These are phyloP conservation scores for Boletus edulis DNA, from an alignment of 768 basidiomycete species.

Conservation along the genomic window DNA sequence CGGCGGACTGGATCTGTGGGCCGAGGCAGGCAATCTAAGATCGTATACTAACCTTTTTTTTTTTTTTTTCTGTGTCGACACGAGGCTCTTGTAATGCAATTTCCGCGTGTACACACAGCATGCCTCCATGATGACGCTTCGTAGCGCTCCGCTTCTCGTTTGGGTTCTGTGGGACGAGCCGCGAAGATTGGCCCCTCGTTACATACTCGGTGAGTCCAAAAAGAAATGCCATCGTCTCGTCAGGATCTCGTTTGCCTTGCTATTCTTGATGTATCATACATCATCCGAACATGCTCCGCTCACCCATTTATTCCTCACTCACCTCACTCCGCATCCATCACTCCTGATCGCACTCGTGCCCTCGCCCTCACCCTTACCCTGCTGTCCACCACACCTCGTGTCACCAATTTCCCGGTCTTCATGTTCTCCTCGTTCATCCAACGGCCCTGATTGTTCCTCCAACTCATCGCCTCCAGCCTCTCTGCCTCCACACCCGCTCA, in stretches of 20 bases:
- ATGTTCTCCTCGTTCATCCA: conserved; percentile 48
- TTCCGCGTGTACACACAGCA: conserved; percentile 29
- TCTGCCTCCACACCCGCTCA: conserved; percentile 35
- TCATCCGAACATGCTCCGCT: conserved; percentile 28
- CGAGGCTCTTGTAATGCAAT: conserved; percentile 29
- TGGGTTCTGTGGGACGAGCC: conserved; percentile 12
- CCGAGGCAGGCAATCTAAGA: conserved; percentile 1
- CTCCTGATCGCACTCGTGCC: conserved; percentile 32
- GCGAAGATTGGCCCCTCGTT: conserved; percentile 28
- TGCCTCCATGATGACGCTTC: conserved; percentile 15
- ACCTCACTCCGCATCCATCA: conserved; percentile 27
- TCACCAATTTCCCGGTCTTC: conserved; percentile 38
- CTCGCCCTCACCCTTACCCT: conserved; percentile 35
- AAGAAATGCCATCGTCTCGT: conserved; percentile 12
- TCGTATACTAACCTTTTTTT: not conserved
- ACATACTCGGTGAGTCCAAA: conserved; percentile 22
- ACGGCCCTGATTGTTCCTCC: conserved; percentile 42
- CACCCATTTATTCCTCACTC: conserved; percentile 31
- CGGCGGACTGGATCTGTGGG: not conserved
- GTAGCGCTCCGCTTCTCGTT: conserved; percentile 16
- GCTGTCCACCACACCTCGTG: conserved; percentile 49
- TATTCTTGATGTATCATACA: conserved; percentile 20
- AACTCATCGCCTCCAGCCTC: conserved; percentile 38
- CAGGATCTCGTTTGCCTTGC: conserved; percentile 21
- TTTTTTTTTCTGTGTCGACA: not conserved